Evolutionary conservation across 1,284 basidiomycete species (phyloP).

Genomic region (Phylloboletellus chloephorus): DNA sequence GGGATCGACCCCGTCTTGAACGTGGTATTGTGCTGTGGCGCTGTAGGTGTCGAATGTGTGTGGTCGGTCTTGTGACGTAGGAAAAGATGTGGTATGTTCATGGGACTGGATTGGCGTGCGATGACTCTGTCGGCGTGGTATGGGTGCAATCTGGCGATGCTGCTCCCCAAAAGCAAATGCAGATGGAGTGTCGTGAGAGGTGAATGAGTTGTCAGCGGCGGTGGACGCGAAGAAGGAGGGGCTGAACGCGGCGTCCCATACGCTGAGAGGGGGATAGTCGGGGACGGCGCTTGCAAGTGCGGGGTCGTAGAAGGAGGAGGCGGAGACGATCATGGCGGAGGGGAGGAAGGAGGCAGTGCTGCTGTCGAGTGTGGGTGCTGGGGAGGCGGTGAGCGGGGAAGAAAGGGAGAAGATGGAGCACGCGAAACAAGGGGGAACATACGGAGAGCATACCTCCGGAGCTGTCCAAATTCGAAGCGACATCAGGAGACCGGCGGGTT

Average conservation of each 20-base stretch:
- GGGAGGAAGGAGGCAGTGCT: not conserved
- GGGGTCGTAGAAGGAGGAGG: slow-evolving; percentile 28
- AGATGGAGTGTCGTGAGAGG: not conserved
- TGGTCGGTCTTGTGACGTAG: not conserved
- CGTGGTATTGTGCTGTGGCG: slow-evolving; percentile 1
- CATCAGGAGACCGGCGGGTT: slow-evolving; percentile 16
- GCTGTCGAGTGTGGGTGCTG: too few relatives aligned
- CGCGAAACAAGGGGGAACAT: slow-evolving; percentile 1
- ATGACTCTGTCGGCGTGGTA: slow-evolving; percentile 12
- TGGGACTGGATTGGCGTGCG: slow-evolving; percentile 4
- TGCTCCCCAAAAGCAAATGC: slow-evolving; percentile 10
- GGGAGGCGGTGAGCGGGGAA: slow-evolving; percentile 11
- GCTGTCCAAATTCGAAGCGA: slow-evolving; percentile 8
- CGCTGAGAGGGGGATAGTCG: slow-evolving; percentile 10
- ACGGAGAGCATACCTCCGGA: slow-evolving; percentile 29
- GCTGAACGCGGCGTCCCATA: slow-evolving; percentile 24
- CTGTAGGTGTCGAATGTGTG: not conserved
- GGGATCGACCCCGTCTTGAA: slow-evolving; percentile 2
- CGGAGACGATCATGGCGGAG: slow-evolving; percentile 27
- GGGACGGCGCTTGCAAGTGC: slow-evolving; percentile 15
- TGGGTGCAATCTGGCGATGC: slow-evolving; percentile 12
- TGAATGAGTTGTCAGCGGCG: not conserved
- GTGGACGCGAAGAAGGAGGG: slow-evolving; percentile 13
- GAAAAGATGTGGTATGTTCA: slow-evolving; percentile 1
- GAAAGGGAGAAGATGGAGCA: not conserved